These are phyloP conservation scores for Cordyceps javanica DNA, from an alignment of 2,329 filamentous ascomycete species.

Conservation along the genomic window DNA sequence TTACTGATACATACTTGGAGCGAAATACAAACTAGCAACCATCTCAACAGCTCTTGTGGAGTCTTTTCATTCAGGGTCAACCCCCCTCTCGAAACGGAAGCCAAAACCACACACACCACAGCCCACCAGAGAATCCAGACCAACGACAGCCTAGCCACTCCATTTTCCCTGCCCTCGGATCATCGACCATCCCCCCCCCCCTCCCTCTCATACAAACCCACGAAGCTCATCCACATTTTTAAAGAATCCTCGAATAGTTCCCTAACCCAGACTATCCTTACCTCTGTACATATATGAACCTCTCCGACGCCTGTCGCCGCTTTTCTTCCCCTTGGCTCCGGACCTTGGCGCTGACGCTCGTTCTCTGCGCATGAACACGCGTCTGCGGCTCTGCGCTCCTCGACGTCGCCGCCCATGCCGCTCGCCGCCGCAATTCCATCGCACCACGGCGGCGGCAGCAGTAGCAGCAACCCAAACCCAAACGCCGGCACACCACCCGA, in stretches of 20 bases:
- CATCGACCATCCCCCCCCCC: background rate
- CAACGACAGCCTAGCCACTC: constrained; percentile 7
- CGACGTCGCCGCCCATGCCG: constrained; percentile 13
- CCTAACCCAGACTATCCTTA: background rate
- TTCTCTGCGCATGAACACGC: constrained; percentile 9
- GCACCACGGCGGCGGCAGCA: constrained; percentile 6
- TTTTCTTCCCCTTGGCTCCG: background rate
- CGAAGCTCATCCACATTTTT: background rate
- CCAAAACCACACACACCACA: background rate
- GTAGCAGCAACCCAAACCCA: constrained; percentile 3
- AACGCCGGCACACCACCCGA: background rate
- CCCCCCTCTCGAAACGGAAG: constrained; percentile 1
- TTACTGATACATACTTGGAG: background rate
- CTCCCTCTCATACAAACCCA: background rate
- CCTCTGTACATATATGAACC: background rate
- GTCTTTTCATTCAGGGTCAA: background rate
- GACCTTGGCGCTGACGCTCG: background rate
- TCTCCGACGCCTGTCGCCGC: background rate
- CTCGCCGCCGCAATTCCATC: constrained; percentile 7
- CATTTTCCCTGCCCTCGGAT: constrained; percentile 5
- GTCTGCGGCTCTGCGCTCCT: constrained; percentile 1
- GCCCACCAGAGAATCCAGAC: constrained; percentile 1
- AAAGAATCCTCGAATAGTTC: background rate
- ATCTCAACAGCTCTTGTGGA: background rate
- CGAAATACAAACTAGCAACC: too few species aligned